Percentiles rank a stretch among this genome's conserved stretches.
Conservation (phyloP, 768 basidiomycete genomes). For the Galerina sulciceps region DNA sequence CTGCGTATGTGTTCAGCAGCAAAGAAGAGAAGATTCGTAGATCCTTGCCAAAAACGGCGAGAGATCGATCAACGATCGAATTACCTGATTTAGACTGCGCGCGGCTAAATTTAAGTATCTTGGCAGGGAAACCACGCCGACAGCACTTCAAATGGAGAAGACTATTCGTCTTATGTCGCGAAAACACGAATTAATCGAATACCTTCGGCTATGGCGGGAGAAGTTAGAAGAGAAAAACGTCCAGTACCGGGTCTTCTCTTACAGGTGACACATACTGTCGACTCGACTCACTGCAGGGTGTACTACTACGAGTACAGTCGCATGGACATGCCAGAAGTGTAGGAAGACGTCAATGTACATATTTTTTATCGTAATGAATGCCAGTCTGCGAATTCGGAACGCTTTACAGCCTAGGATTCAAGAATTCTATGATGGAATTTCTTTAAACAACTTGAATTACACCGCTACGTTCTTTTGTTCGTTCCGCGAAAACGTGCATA, state of each 20-base stretch:
- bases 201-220: not conserved
- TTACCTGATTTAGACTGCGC: constrained; percentile 12
- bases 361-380: not conserved
- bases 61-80: constrained; percentile 25
- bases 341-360: not conserved
- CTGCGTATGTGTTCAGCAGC: not conserved
- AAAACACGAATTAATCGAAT: too few species aligned
- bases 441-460: constrained; percentile 9
- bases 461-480: constrained; percentile 9
- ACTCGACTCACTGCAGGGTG: not conserved
- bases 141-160: constrained; percentile 14
- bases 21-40: constrained; percentile 20
- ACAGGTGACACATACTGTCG: constrained; percentile 9
- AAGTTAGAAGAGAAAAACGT: not conserved
- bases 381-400: not conserved
- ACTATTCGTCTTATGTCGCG: not conserved
- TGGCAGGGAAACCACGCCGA: constrained; percentile 5
- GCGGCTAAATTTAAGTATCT: constrained; percentile 21
- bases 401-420: not conserved
- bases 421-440: constrained; percentile 15
- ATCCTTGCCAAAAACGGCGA: constrained; percentile 23
- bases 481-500: constrained; percentile 10
- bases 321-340: too few species aligned
- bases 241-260: not conserved
- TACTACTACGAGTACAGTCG: too few species aligned